These are phyloP conservation scores for Torulaspora pretoriensis DNA, from an alignment of 1,139 yeast genomes.

Conservation along the genomic window DNA sequence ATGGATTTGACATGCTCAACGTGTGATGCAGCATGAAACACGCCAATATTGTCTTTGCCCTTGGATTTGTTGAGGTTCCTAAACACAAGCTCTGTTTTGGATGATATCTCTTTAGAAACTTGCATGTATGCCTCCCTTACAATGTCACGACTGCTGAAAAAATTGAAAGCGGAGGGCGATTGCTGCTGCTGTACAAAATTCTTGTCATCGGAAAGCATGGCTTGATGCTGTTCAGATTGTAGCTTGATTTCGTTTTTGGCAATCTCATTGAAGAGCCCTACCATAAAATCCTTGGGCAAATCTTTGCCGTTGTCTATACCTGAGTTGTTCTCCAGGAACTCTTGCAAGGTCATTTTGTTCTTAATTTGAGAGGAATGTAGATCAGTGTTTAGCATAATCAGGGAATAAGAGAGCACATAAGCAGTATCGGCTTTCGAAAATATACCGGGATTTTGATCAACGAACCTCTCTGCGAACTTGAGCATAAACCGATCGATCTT, in stretches of 20 bases:
- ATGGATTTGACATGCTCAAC: conserved; percentile 89
- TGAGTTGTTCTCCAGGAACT: conserved; percentile 75
- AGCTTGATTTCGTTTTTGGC: conserved; percentile 79
- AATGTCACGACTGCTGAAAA: conserved; percentile 71
- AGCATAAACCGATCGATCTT: conserved; percentile 95
- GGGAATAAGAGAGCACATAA: conserved; percentile 86
- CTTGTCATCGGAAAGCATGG: conserved; percentile 65
- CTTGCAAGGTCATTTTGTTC: conserved; percentile 81
- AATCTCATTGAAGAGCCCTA: conserved; percentile 70
- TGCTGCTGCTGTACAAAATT: conserved; percentile 40
- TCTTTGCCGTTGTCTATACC: conserved; percentile 94
- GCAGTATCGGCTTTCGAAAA: conserved; percentile 95
- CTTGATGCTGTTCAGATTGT: conserved; percentile 92
- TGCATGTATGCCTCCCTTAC: conserved; percentile 84
- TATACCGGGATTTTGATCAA: conserved; percentile 76
- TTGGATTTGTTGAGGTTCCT: conserved; percentile 58
- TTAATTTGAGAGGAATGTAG: conserved; percentile 85
- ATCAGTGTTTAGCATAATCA: conserved; percentile 90
- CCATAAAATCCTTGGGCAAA: conserved; percentile 68
- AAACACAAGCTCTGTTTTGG: conserved; percentile 82
- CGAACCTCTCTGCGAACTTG: conserved; percentile 90
- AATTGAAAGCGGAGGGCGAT: conserved; percentile 49
- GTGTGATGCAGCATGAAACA: conserved; percentile 59
- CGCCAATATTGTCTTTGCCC: conserved; percentile 29
- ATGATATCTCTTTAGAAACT: conserved; percentile 88